These are phyloP conservation scores for Peronospora farinosa DNA, from an alignment of 352 stramenopile species.

Conservation along the genomic window DNA sequence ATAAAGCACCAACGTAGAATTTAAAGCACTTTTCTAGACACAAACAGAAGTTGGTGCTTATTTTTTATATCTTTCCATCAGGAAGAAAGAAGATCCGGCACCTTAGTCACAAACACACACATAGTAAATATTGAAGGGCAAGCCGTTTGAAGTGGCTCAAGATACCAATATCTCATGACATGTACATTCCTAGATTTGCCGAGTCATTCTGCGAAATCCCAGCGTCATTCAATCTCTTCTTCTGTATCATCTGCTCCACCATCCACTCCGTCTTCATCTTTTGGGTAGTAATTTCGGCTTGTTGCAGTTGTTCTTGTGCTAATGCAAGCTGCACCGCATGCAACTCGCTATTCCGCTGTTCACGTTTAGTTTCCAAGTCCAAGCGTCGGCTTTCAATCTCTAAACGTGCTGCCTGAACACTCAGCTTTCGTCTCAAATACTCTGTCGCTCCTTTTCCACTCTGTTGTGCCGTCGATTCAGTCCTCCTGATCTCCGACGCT, in stretches of 20 bases:
- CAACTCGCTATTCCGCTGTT: conserved; percentile 31
- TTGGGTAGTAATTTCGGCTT: conserved; percentile 39
- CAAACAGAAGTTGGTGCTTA: neutral
- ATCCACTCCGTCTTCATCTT: conserved; percentile 50
- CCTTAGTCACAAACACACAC: conserved; percentile 7
- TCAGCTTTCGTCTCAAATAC: conserved; percentile 37
- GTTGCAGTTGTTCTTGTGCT: conserved; percentile 47
- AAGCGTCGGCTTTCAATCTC: conserved; percentile 40
- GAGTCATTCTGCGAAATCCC: conserved; percentile 38
- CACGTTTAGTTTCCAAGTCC: conserved; percentile 42
- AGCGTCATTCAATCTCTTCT: conserved; percentile 42
- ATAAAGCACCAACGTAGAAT: conserved; percentile 31
- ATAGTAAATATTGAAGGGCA: neutral
- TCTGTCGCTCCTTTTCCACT: conserved; percentile 15
- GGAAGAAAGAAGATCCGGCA: conserved; percentile 10
- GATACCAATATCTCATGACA: conserved; percentile 17
- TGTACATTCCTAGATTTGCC: conserved; percentile 22
- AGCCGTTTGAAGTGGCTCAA: conserved; percentile 21
- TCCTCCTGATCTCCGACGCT: neutral
- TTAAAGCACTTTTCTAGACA: conserved; percentile 10
- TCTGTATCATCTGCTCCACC: conserved; percentile 48
- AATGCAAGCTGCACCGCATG: conserved; percentile 43
- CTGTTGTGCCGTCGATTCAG: conserved; percentile 2
- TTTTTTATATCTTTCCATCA: conserved; percentile 2
- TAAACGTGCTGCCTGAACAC: conserved; percentile 33